Percentiles rank a stretch among this genome's conserved stretches.
Conservation (phyloP, 75 land plant species). For the Chamaecyparis obtusa region DNA sequence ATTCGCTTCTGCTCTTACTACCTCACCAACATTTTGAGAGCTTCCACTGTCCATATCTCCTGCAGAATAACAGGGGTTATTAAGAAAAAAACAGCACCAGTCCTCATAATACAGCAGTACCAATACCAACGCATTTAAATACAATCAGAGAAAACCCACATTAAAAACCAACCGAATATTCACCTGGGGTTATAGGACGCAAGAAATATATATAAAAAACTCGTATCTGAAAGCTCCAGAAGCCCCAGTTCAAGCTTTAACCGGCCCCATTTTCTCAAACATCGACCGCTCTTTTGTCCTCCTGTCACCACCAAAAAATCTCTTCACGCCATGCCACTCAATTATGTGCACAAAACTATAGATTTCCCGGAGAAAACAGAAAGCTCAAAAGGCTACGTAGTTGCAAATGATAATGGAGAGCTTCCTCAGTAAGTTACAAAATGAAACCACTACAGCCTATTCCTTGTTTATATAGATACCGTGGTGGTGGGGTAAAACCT, state of each 20-base stretch:
- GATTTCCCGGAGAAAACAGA: not conserved
- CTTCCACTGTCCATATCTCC: not conserved
- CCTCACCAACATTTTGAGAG: not conserved
- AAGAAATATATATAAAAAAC: not conserved
- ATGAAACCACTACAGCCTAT: not conserved
- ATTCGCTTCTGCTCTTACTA: not conserved
- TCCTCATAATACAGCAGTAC: not conserved
- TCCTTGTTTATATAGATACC: not conserved
- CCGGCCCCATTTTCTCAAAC: too few relatives aligned
- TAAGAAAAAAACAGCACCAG: not conserved
- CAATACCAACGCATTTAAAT: not conserved
- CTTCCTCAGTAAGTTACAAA: not conserved
- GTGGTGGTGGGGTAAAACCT: not conserved
- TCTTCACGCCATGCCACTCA: not conserved
- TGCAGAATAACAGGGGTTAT: not conserved
- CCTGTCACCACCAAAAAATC: not conserved
- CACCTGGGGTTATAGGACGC: not conserved
- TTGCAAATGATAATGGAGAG: not conserved
- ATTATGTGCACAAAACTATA: not conserved
- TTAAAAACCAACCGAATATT: not conserved
- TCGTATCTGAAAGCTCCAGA: not conserved
- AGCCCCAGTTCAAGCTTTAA: too few relatives aligned
- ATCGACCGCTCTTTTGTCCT: not conserved
- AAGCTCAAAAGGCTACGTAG: not conserved
- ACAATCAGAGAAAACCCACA: not conserved